Percentiles rank a stretch among this genome's conserved stretches.
Conservation (phyloP, 2,329 filamentous ascomycete genomes). For the Fusarium mangiferae region DNA sequence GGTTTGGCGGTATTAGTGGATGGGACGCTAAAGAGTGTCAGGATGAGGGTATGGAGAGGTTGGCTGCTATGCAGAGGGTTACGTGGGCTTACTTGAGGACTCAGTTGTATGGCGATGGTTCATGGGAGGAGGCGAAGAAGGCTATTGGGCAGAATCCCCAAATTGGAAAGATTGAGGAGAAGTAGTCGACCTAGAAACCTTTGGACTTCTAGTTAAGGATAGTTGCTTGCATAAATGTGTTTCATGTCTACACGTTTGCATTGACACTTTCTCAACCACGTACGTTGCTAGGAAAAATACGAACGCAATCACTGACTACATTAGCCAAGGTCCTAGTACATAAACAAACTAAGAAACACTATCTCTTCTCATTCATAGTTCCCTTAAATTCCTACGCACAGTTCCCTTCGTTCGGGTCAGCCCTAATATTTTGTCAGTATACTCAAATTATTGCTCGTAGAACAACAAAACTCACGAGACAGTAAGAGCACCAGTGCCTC, state of each 20-base stretch:
- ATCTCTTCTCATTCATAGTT: fast-evolving
- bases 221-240: too few species aligned
- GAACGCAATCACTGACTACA: fast-evolving
- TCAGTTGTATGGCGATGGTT: slow-evolving; percentile 29
- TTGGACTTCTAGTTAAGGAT: not conserved
- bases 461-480: not conserved
- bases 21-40: slow-evolving; percentile 43
- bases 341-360: not conserved
- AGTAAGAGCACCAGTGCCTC: not conserved
- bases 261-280: too few species aligned
- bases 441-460: fast-evolving
- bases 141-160: slow-evolving; percentile 19
- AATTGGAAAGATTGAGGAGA: slow-evolving; percentile 36
- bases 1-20: slow-evolving; percentile 41
- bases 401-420: not conserved
- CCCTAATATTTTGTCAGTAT: not conserved
- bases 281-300: not conserved
- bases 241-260: not conserved
- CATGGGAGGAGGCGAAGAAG: slow-evolving; percentile 35
- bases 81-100: slow-evolving; percentile 41
- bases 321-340: fast-evolving
- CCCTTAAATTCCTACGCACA: not conserved
- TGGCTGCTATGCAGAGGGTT: slow-evolving; percentile 37
- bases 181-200: not conserved
- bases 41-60: slow-evolving; percentile 40